Evolutionary conservation across 2,329 filamentous ascomycete genomes (phyloP).

Genomic region (Lasiodiplodia sp.): DNA sequence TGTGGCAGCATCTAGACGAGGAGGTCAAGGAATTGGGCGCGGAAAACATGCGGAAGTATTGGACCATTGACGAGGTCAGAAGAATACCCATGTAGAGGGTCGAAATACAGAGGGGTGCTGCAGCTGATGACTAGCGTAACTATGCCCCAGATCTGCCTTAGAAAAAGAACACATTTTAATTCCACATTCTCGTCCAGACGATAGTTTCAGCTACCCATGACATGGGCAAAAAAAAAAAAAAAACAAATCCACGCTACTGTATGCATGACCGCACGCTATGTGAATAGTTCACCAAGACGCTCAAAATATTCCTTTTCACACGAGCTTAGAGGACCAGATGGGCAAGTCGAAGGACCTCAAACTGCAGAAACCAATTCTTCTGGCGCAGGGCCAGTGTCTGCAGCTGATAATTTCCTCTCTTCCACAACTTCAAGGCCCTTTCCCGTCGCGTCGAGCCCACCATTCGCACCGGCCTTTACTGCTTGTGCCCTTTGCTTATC

Average conservation of each 20-base stretch:
- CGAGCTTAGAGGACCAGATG: not conserved
- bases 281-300: not conserved
- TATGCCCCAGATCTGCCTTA: no score
- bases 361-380: not conserved
- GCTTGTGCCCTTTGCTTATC: conserved; percentile 53
- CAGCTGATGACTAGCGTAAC: no score
- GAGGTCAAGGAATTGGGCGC: conserved; percentile 81
- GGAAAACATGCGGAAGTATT: conserved; percentile 87
- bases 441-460: no score
- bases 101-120: not conserved
- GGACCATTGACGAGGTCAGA: conserved; percentile 77
- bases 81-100: conserved; percentile 68
- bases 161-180: no score
- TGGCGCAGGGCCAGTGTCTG: not conserved
- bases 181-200: no score
- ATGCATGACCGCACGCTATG: not conserved
- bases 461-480: not conserved
- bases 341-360: not conserved
- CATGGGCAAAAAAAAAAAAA: no score
- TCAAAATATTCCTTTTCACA: not conserved
- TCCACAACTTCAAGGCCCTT: not conserved
- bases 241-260: no score
- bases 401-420: not conserved
- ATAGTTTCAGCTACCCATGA: no score
- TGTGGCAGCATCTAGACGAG: conserved; percentile 85